phyloP scores from a whole-genome alignment of 1,284 basidiomycete genomes.

The Sanghuangporus weigelae region DNA sequence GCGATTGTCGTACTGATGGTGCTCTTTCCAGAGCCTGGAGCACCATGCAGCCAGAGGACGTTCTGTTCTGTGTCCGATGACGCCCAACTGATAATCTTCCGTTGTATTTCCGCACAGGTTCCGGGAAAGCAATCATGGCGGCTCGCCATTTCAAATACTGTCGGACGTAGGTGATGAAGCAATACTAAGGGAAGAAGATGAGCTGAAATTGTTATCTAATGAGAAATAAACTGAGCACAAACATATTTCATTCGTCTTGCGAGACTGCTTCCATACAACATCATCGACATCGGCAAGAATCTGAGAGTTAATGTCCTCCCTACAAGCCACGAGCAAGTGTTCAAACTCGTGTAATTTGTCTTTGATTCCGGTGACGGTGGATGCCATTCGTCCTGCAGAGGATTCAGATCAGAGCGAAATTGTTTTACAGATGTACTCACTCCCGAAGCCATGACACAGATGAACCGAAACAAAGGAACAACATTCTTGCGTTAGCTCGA shows the following conservation, averaged over 20 bases:
- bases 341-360: background rate
- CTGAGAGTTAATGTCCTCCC: background rate
- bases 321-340: background rate
- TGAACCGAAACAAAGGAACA: background rate
- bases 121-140: background rate
- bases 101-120: background rate
- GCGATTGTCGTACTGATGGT: constrained; percentile 23
- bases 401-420: too few relatives aligned
- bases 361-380: background rate
- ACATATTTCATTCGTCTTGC: background rate
- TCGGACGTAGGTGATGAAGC: background rate
- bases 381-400: background rate
- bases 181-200: background rate
- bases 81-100: background rate
- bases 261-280: background rate
- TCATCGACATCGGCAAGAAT: background rate
- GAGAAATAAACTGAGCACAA: background rate
- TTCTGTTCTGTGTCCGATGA: background rate
- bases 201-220: too few relatives aligned
- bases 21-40: constrained; percentile 21
- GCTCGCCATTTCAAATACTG: background rate
- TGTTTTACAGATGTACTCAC: background rate
- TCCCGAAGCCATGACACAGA: background rate
- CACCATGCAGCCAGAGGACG: constrained; percentile 5
- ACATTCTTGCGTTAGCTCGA: background rate